These are phyloP conservation scores for Agrocybe pediades DNA, from an alignment of 768 basidiomycete species.

Conservation along the genomic window DNA sequence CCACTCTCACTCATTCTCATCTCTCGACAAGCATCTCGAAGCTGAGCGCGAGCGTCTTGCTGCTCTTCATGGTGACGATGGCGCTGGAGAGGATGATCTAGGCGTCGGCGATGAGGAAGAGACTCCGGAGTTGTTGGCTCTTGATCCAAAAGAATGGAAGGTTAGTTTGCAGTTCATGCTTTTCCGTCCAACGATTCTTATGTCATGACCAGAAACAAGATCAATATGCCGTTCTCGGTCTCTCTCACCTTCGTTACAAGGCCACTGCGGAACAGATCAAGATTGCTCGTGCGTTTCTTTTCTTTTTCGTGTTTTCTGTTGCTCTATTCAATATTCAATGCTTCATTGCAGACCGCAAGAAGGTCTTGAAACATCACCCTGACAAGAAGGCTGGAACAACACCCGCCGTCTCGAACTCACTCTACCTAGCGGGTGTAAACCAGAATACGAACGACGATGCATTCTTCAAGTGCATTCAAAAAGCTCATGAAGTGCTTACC, in stretches of 20 bases:
- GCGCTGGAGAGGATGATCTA: slow-evolving; percentile 74
- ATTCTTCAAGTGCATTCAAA: slow-evolving; percentile 99
- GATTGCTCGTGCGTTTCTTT: slow-evolving; percentile 84
- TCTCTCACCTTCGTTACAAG: slow-evolving; percentile 85
- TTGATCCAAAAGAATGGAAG: slow-evolving; percentile 99
- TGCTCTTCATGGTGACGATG: slow-evolving; percentile 45
- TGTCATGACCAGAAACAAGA: slow-evolving; percentile 81
- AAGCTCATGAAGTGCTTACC: slow-evolving; percentile 93
- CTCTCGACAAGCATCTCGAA: slow-evolving; percentile 70
- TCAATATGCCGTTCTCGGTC: slow-evolving; percentile 94
- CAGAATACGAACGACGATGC: slow-evolving; percentile 93
- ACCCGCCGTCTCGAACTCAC: slow-evolving; percentile 27
- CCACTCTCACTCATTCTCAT: slow-evolving; percentile 78
- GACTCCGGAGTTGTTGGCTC: slow-evolving; percentile 58
- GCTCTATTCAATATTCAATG: background rate
- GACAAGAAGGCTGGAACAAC: slow-evolving; percentile 78
- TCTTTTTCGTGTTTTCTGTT: slow-evolving; percentile 26
- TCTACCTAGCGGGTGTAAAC: slow-evolving; percentile 53
- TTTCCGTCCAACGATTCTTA: background rate
- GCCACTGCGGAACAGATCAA: slow-evolving; percentile 94
- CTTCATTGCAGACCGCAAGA: slow-evolving; percentile 81
- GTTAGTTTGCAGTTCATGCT: slow-evolving; percentile 33
- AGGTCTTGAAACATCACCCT: slow-evolving; percentile 98
- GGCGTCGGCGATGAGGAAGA: slow-evolving; percentile 94
- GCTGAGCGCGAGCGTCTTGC: slow-evolving; percentile 46